Evolutionary conservation across 1,284 basidiomycete genomes (phyloP).

Genomic region (Pseudozyma hubeiensis): DNA sequence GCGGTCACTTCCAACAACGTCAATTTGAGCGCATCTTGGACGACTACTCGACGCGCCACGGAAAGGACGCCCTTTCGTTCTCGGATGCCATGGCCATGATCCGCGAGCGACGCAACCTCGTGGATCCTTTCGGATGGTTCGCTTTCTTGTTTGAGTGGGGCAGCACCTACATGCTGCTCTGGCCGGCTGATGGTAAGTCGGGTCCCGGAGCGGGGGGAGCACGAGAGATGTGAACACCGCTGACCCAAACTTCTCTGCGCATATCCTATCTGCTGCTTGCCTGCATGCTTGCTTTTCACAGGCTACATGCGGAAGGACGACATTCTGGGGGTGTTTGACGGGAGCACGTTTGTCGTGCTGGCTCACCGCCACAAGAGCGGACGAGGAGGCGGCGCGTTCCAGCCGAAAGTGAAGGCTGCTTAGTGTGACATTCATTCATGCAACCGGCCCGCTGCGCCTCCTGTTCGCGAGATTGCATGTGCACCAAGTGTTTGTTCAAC

Average conservation of each 20-base stretch:
- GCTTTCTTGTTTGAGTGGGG: slow-evolving; percentile 58
- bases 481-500: too few relatives aligned
- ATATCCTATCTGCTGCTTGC: not conserved
- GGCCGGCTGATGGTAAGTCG: slow-evolving; percentile 52
- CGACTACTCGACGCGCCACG: slow-evolving; percentile 45
- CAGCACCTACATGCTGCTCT: slow-evolving; percentile 52
- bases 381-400: slow-evolving; percentile 33
- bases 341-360: slow-evolving; percentile 50
- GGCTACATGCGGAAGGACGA: slow-evolving; percentile 59
- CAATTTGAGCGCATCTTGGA: slow-evolving; percentile 46
- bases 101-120: slow-evolving; percentile 42
- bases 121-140: slow-evolving; percentile 55
- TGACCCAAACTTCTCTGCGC: not conserved
- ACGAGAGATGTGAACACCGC: not conserved
- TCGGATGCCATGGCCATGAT: slow-evolving; percentile 50
- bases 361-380: slow-evolving; percentile 48
- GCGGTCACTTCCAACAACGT: slow-evolving; percentile 44
- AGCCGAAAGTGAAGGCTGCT: slow-evolving; percentile 19
- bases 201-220: not conserved
- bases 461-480: too few relatives aligned
- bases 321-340: slow-evolving; percentile 55
- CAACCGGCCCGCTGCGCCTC: too few relatives aligned
- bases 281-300: not conserved
- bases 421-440: too few relatives aligned
- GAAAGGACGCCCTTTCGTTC: slow-evolving; percentile 52